These are phyloP conservation scores for Centaurea solstitialis DNA, from an alignment of 129 eudicot genomes.

Conservation along the genomic window DNA sequence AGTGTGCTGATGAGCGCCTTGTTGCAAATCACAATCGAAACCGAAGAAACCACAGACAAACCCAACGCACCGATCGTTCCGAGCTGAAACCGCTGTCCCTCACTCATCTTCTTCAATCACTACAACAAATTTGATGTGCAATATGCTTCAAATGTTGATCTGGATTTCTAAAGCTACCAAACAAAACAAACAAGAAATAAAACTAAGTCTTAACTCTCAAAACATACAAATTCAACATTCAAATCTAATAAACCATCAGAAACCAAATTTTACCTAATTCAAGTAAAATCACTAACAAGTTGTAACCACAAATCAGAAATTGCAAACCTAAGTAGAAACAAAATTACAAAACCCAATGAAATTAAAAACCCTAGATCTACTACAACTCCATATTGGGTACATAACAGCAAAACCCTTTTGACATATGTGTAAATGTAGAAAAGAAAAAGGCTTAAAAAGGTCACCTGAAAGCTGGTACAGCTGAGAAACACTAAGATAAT, in stretches of 20 bases:
- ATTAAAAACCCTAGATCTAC: slow-evolving; percentile 5
- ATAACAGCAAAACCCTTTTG: neutral
- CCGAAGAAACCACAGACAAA: slow-evolving; percentile 67
- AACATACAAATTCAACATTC: neutral
- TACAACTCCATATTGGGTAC: neutral
- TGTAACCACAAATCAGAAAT: neutral
- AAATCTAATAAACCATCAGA: neutral
- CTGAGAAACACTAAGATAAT: neutral
- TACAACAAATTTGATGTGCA: neutral
- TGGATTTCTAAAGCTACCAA: neutral
- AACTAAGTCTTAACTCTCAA: neutral
- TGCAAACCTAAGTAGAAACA: no score
- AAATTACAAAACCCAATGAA: no score
- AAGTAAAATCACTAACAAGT: neutral
- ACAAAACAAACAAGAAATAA: neutral
- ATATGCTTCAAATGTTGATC: neutral
- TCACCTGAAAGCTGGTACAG: neutral
- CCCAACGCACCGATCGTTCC: slow-evolving; percentile 61
- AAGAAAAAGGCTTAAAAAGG: neutral
- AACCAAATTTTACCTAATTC: neutral
- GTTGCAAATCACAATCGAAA: slow-evolving; percentile 62
- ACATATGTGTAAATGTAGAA: neutral
- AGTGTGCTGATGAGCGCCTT: slow-evolving; percentile 63
- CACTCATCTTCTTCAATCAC: slow-evolving; percentile 38
- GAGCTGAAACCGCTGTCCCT: slow-evolving; percentile 48